Conservation (phyloP, 768 basidiomycete genomes). For the Mycena rosella region DNA sequence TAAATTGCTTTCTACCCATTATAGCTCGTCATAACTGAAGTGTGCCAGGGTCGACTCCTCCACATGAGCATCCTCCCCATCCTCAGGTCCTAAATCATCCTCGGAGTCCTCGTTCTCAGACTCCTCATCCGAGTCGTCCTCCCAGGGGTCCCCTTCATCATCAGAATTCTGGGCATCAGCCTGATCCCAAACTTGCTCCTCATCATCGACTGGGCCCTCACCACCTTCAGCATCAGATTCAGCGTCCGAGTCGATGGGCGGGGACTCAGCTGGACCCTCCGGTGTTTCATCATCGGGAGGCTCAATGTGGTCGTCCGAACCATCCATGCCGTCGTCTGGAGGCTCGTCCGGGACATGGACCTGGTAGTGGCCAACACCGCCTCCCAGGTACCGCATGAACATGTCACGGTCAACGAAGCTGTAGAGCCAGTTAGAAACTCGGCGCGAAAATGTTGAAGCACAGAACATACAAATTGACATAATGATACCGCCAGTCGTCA, state of each 20-base stretch:
- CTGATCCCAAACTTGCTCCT: no score
- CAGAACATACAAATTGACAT: neutral
- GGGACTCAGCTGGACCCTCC: no score
- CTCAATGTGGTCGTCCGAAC: no score
- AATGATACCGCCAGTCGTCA: slow-evolving; percentile 12
- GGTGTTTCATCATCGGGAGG: neutral
- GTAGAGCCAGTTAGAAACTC: neutral
- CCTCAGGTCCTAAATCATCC: no score
- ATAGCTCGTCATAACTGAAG: no score
- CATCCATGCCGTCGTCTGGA: neutral
- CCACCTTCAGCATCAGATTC: no score
- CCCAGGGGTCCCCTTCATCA: neutral
- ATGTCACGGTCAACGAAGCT: slow-evolving; percentile 19
- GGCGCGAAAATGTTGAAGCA: neutral
- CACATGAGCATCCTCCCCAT: no score
- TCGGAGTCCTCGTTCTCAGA: neutral
- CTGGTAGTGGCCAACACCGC: slow-evolving; percentile 47
- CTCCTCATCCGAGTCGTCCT: neutral
- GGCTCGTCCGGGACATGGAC: neutral
- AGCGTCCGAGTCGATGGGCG: no score
- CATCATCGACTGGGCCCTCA: no score
- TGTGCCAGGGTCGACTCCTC: no score
- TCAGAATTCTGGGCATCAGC: no score
- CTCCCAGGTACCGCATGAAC: slow-evolving; percentile 38
- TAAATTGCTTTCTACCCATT: no score